Percentiles rank a stretch among this genome's conserved stretches.
phyloP scores from a whole-genome alignment of 352 stramenopile species.

The Globisporangium paddicum region DNA sequence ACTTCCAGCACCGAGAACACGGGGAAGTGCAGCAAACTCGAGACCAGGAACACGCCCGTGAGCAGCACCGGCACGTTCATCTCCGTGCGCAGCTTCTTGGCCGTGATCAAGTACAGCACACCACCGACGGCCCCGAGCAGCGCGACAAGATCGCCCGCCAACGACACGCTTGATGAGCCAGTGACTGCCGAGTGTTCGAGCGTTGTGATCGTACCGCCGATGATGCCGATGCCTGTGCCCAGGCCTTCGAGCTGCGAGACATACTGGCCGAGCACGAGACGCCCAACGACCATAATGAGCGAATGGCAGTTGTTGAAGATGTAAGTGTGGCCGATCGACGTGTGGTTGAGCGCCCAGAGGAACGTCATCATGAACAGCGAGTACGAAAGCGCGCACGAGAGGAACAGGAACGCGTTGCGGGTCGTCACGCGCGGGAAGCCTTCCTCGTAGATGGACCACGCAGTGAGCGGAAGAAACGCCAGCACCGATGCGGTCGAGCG shows the following conservation, averaged over 20 bases:
- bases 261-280: constrained; percentile 51
- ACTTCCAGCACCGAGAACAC: constrained; percentile 60
- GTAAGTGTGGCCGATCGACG: constrained; percentile 78
- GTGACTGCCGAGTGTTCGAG: constrained; percentile 39
- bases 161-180: constrained; percentile 31
- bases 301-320: constrained; percentile 89
- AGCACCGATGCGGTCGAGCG: constrained; percentile 68
- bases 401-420: constrained; percentile 55
- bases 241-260: constrained; percentile 74
- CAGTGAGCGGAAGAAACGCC: constrained; percentile 61
- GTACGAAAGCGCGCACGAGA: constrained; percentile 65
- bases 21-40: constrained; percentile 60
- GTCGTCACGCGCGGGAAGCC: constrained; percentile 55
- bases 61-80: constrained; percentile 67
- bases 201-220: constrained; percentile 69
- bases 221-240: constrained; percentile 71
- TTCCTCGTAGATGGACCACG: constrained; percentile 43
- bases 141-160: constrained; percentile 72
- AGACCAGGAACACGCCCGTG: constrained; percentile 61
- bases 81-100: constrained; percentile 62
- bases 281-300: constrained; percentile 69
- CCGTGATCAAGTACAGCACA: constrained; percentile 69
- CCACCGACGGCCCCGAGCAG: constrained; percentile 66
- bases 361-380: constrained; percentile 81
- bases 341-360: constrained; percentile 69